Base-by-base conservation (phyloP, 164 flowering plant genomes). In the Berberis thunbergii region DNA sequence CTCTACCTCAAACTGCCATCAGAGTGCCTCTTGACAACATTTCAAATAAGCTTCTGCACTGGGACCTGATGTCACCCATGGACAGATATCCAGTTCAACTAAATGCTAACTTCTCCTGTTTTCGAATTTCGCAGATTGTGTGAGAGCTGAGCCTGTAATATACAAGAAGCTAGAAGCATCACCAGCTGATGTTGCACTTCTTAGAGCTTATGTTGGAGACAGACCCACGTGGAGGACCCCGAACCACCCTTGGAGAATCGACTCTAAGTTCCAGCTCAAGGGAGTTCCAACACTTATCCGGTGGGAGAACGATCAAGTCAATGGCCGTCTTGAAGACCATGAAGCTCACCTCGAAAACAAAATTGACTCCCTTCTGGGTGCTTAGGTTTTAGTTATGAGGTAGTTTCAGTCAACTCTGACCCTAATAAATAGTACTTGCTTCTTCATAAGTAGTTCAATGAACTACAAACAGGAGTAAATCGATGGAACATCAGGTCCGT, bases 141-240 rank as follows among this genome's bases (percentile, higher is more conserved):
- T 86, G 60, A 83, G 89, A 80, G 98, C 98, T 61, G 98, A 94
- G 61, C 98, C 98, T 4, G 84, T 87, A 26, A 91, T 94, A 57
- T 84, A 84, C 85, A 82, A 85, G 68, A 91, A 80, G 67, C 77
- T 94, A 62, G 96, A 83, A 72, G 85, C 82, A 41, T 77, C 79
- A 26, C 12, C 84, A 2, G 81, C 63, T 49, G 81, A 87, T 62
- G 74, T 90, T 8, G 79, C 75, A 7, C 80, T 94, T 8, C 71
- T 94, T 71, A 76, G 81, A 67, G 97, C 96, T n/a, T 94, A 78
- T 75, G 98, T 87, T 55, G 98, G 98, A 56, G 98, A 94, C 64
- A 75, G 93, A 61, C 83, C 97, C n/a, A 87, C 97, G 12, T 94
- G 96, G 96, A 81, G 97, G 74, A 89, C 78, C 57, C 86, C 96